A percentile compares a stretch with the other conserved stretches of the same genome.
phyloP scores from a whole-genome alignment of 257 asterid genomes.

The Ehretia macrophylla region DNA sequence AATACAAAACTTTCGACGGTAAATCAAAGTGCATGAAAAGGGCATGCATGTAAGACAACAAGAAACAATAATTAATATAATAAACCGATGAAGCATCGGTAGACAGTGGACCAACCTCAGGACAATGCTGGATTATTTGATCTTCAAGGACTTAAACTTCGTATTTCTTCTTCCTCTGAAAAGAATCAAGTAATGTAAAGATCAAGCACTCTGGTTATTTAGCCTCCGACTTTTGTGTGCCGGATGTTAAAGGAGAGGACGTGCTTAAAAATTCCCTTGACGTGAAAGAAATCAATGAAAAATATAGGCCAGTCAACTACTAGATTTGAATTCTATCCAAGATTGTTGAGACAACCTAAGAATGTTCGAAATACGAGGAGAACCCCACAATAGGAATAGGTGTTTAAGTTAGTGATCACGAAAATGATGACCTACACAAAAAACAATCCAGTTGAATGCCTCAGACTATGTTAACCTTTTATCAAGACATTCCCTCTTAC shows the following conservation, averaged over 20 bases:
- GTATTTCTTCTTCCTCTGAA: not conserved
- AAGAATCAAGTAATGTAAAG: not conserved
- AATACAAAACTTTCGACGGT: too few species aligned
- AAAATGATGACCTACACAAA: too few species aligned
- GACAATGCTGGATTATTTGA: not conserved
- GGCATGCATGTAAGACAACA: not conserved
- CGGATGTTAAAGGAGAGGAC: not conserved
- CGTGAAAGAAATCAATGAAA: not conserved
- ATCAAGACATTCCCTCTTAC: too few species aligned
- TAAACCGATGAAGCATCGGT: too few species aligned
- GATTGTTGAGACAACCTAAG: not conserved
- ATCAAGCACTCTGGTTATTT: not conserved
- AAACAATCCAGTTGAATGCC: too few species aligned
- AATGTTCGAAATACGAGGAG: not conserved
- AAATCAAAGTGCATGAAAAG: too few species aligned
- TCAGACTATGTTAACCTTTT: too few species aligned
- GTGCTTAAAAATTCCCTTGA: not conserved
- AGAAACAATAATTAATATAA: too few species aligned
- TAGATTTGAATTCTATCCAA: not conserved
- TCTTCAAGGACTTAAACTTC: not conserved
- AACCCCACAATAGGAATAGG: not conserved
- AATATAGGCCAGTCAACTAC: too few species aligned
- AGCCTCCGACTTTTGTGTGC: not conserved
- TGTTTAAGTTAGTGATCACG: too few species aligned
- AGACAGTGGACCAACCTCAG: too few species aligned